These are phyloP conservation scores for Kalaharituber pfeilii DNA, from an alignment of 2,329 filamentous ascomycete genomes.

Conservation along the genomic window DNA sequence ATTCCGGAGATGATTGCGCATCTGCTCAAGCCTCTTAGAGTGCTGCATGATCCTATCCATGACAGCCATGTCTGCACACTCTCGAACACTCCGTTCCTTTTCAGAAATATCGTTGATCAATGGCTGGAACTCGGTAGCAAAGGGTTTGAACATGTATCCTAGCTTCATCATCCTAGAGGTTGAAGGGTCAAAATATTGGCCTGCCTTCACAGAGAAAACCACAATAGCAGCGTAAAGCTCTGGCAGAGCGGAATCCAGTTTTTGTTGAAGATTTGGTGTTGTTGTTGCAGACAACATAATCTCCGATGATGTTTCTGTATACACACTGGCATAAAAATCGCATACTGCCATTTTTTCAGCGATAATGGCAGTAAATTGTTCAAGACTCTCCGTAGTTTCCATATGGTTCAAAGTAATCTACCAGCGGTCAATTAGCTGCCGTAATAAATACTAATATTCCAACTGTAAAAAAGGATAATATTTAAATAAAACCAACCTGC, in stretches of 20 bases:
- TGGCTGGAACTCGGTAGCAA: not conserved
- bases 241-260: slow-evolving; percentile 1
- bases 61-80: slow-evolving; percentile 3
- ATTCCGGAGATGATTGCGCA: not conserved
- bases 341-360: not conserved
- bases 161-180: not conserved
- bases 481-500: slow-evolving; percentile 2
- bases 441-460: too few relatives aligned
- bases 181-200: not conserved
- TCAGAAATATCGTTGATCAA: slow-evolving; percentile 2
- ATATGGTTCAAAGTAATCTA: slow-evolving; percentile 2
- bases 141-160: not conserved
- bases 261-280: not conserved
- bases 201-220: not conserved
- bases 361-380: not conserved
- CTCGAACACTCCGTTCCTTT: slow-evolving; percentile 1
- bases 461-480: too few relatives aligned
- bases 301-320: not conserved
- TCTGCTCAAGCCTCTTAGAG: not conserved
- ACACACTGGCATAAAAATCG: not conserved
- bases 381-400: slow-evolving; percentile 4
- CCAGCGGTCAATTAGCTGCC: too few relatives aligned
- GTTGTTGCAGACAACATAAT: too few relatives aligned
- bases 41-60: slow-evolving; percentile 1
- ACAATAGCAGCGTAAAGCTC: not conserved